Evolutionary conservation across 2,329 filamentous ascomycete genomes (phyloP).

Genomic region (Penicillium aurantiogriseum): DNA sequence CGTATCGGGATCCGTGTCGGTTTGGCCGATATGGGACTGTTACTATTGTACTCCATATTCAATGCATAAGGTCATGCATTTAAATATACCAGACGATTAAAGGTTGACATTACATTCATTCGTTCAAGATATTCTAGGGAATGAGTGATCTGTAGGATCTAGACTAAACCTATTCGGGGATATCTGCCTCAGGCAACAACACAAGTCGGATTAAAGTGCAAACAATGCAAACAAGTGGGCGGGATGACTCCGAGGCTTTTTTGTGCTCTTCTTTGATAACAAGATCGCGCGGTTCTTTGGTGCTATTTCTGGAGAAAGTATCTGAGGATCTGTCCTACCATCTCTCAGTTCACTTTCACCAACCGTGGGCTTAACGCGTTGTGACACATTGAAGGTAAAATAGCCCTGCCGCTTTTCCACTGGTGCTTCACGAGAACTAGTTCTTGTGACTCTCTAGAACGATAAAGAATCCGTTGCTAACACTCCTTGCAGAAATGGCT

Average conservation of each 20-base stretch:
- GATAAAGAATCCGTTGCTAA: neutral
- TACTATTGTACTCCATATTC: neutral
- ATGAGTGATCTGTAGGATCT: neutral
- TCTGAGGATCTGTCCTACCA: neutral
- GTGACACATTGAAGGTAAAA: neutral
- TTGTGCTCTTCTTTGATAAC: slow-evolving; percentile 26
- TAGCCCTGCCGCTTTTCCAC: neutral
- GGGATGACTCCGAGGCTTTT: slow-evolving; percentile 32
- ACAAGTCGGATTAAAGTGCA: neutral
- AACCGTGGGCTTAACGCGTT: neutral
- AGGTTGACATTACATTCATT: neutral
- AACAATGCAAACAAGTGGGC: slow-evolving; percentile 26
- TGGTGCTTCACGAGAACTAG: neutral
- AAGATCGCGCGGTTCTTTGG: slow-evolving; percentile 3
- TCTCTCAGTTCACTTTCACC: neutral
- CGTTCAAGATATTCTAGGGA: neutral
- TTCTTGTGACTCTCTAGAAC: neutral
- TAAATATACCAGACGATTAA: neutral
- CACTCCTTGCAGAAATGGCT: slow-evolving; percentile 28
- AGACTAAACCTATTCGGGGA: neutral
- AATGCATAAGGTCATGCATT: neutral
- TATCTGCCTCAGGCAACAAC: neutral
- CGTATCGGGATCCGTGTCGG: neutral
- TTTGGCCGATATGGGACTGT: neutral
- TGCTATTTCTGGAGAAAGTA: neutral